Evolutionary conservation across 164 flowering plant genomes (phyloP), one percentile per base, ranked within the genome.

Genomic region (Umbilicus rupestris): DNA sequence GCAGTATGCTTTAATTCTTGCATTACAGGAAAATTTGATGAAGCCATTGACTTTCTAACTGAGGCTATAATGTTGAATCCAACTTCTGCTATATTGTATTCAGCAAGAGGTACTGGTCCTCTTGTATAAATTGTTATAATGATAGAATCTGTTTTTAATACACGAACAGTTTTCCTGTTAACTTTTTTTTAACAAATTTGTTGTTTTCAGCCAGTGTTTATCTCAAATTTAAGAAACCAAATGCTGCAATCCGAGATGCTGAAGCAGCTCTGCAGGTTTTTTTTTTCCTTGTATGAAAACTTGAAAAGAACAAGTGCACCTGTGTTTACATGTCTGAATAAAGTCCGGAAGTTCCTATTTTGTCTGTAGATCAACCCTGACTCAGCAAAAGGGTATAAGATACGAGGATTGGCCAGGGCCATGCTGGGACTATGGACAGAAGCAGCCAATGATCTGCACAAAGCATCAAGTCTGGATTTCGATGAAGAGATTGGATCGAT

Each of bases 331-430:
- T 62, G 8, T 4, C 22, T 35, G 26, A 33, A 39, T 31, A 19
- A 30, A 30, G 28, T 6, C 7, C 17, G n/a, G 39, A 30, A 29
- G 20, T 17, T 17, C 42, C 39, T 62, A 4, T 62, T 10, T 30
- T 62, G 26, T 22, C 33, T 66, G 6, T 62, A 80, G 84, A 76
- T 78, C 33, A 80, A 78, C 47, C 81, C 80, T 44, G 84, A 80
- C 66, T 80, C 81, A 41, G 84, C 78, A n/a, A 78, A 78, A 74
- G 81, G 81, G 50, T 75, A 78, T 62, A 80, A 80, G 71, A 24
- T 62, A 20, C 75, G 81, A 31, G 84, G 84, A 7, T 66, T 80
- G 68, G 80, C 81, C 28, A 71, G 69, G 64, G 78, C 80, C 44
- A 74, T 68, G 74, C 66, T 80, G 20, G 84, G 81, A 15, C 72